These are phyloP conservation scores for Aschersonia sp. DNA, from an alignment of 2,329 filamentous ascomycete species.

Conservation along the genomic window DNA sequence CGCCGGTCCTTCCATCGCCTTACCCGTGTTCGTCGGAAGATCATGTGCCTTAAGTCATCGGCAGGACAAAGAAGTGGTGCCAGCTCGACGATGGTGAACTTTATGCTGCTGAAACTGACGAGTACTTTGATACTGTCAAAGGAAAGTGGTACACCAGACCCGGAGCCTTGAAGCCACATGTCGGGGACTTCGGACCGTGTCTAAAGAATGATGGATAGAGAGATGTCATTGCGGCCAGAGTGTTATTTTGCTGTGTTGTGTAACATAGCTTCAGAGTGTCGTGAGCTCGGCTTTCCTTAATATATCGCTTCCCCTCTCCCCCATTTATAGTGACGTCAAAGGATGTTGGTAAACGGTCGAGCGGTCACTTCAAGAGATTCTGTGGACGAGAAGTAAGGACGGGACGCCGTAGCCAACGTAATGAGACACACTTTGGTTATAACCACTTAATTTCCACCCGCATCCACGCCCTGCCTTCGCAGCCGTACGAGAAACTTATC, in stretches of 20 bases:
- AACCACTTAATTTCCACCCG: too few relatives aligned
- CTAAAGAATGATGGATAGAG: background rate
- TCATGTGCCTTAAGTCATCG: background rate
- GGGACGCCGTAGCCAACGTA: too few relatives aligned
- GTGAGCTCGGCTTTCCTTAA: too few relatives aligned
- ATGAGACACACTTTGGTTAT: too few relatives aligned
- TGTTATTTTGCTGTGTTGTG: too few relatives aligned
- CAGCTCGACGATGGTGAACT: background rate
- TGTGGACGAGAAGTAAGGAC: too few relatives aligned
- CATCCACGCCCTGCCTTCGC: background rate
- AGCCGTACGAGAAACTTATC: constrained; percentile 1
- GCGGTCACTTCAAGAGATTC: too few relatives aligned
- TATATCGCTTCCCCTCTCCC: too few relatives aligned
- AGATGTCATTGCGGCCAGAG: too few relatives aligned
- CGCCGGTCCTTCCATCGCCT: background rate
- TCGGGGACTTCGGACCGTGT: background rate
- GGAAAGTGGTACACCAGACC: background rate
- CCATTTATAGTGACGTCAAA: too few relatives aligned
- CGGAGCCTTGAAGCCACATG: background rate
- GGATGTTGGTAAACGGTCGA: too few relatives aligned
- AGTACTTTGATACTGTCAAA: background rate
- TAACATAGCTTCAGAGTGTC: too few relatives aligned
- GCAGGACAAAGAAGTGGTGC: background rate
- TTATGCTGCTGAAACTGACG: background rate
- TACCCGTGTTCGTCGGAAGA: background rate